phyloP scores from a whole-genome alignment of 441 rosid species.

The Arabidopsis hybrid region DNA sequence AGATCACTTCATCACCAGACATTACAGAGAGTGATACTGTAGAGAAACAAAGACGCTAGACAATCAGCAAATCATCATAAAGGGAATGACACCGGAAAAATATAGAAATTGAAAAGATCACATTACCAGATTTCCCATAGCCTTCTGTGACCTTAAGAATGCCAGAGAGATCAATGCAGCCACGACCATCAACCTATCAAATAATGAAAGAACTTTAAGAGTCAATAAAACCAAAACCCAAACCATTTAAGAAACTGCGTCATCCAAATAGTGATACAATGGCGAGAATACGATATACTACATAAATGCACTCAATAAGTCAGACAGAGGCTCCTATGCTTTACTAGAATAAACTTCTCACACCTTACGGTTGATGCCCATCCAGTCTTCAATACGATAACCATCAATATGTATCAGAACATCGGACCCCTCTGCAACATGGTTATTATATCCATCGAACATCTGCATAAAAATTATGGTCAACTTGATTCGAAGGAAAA shows the following conservation, averaged over 20 bases:
- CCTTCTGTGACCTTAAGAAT: slow-evolving; percentile 66
- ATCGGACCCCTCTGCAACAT: slow-evolving; percentile 52
- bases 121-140: slow-evolving; percentile 64
- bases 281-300: neutral
- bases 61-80: slow-evolving; percentile 16
- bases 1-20: slow-evolving; percentile 44
- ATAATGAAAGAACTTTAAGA: slow-evolving; percentile 8
- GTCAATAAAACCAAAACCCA: slow-evolving; percentile 2
- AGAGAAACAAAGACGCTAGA: slow-evolving; percentile 33
- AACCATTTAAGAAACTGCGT: slow-evolving; percentile 1
- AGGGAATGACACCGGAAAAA: neutral
- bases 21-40: slow-evolving; percentile 61
- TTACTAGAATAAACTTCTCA: neutral
- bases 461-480: slow-evolving; percentile 47
- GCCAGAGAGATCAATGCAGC: slow-evolving; percentile 71
- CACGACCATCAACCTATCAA: slow-evolving; percentile 60
- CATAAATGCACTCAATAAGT: neutral
- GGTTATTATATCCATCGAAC: slow-evolving; percentile 71
- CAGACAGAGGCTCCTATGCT: neutral
- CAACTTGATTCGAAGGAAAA: neutral
- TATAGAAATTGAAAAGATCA: slow-evolving; percentile 1
- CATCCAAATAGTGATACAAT: slow-evolving; percentile 15
- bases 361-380: slow-evolving; percentile 57
- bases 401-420: slow-evolving; percentile 57
- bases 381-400: slow-evolving; percentile 48